Percentiles rank a stretch among this genome's conserved stretches.
Evolutionary conservation across 108 stramenopile genomes (phyloP).

Genomic region (Cyclotella sp.): DNA sequence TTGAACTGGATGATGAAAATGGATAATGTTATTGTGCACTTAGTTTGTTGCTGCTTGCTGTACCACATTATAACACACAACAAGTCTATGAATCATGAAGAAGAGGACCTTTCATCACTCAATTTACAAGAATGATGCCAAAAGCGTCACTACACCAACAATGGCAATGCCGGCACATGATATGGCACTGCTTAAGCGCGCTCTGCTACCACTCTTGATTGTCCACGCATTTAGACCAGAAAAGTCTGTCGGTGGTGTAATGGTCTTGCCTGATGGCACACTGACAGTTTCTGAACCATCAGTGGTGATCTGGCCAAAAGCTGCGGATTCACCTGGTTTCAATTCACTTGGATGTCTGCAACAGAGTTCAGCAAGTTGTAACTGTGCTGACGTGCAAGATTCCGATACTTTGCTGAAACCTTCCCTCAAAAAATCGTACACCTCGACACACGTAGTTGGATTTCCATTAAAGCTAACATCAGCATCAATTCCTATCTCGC

Average conservation of each 20-base stretch:
- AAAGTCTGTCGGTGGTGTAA: constrained; percentile 30
- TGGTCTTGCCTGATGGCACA: constrained; percentile 1
- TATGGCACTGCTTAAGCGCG: neutral
- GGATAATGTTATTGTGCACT: no score
- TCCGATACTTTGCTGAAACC: constrained; percentile 33
- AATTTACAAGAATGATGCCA: neutral
- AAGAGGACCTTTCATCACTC: neutral
- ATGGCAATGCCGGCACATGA: neutral
- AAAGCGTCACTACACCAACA: neutral
- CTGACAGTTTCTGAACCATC: constrained; percentile 1
- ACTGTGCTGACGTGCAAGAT: constrained; percentile 39
- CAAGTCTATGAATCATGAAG: neutral
- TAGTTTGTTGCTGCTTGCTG: neutral
- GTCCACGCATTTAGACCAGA: constrained; percentile 6
- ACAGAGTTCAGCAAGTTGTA: constrained; percentile 17
- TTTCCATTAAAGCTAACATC: constrained; percentile 47
- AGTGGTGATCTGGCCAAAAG: constrained; percentile 17
- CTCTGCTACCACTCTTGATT: neutral
- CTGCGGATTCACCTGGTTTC: constrained; percentile 19
- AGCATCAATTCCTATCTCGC: constrained; percentile 35
- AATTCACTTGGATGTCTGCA: constrained; percentile 34
- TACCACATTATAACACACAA: neutral
- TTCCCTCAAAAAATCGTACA: constrained; percentile 36
- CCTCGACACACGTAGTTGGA: constrained; percentile 38
- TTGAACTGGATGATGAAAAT: no score